Conservation (phyloP, 2,329 filamentous ascomycete species). For the Fusarium tuaranense region DNA sequence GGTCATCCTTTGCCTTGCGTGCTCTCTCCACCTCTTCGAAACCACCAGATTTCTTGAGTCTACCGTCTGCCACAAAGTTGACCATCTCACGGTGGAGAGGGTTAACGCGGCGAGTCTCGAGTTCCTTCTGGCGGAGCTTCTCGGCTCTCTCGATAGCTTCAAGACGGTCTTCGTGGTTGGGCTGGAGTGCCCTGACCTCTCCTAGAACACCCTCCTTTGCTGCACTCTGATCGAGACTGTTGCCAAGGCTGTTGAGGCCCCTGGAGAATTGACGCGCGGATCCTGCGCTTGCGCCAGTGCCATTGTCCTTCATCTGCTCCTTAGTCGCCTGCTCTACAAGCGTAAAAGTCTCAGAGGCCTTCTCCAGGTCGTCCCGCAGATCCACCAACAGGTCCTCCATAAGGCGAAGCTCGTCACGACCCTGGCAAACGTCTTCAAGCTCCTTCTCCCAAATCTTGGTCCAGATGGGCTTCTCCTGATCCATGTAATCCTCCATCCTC, state of each 20-base stretch:
- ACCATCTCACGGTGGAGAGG: slow-evolving; percentile 86
- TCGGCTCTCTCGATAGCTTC: slow-evolving; percentile 98
- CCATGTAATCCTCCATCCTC: slow-evolving; percentile 93
- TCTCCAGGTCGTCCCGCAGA: slow-evolving; percentile 93
- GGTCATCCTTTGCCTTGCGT: slow-evolving; percentile 86
- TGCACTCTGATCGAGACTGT: slow-evolving; percentile 75
- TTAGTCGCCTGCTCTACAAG: slow-evolving; percentile 98
- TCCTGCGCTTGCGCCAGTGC: slow-evolving; percentile 61
- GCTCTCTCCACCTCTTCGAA: slow-evolving; percentile 93
- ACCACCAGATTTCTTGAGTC: slow-evolving; percentile 94
- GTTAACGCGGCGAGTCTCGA: slow-evolving; percentile 80
- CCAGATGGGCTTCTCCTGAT: slow-evolving; percentile 94
- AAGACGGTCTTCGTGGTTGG: slow-evolving; percentile 91
- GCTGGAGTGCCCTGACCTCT: slow-evolving; percentile 91
- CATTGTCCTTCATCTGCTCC: slow-evolving; percentile 87
- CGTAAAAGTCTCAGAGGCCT: slow-evolving; percentile 91
- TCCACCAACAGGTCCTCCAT: slow-evolving; percentile 96
- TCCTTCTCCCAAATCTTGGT: slow-evolving; percentile 99
- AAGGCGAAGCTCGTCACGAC: slow-evolving; percentile 92
- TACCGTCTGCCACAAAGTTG: slow-evolving; percentile 88
- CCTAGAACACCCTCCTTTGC: slow-evolving; percentile 93
- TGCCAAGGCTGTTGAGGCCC: slow-evolving; percentile 65
- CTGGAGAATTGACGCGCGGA: slow-evolving; percentile 68
- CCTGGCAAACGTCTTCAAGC: slow-evolving; percentile 93
- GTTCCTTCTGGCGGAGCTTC: slow-evolving; percentile 88